Conservation (phyloP, 495 filamentous ascomycete genomes). For the Friedmanniomyces simplex region DNA sequence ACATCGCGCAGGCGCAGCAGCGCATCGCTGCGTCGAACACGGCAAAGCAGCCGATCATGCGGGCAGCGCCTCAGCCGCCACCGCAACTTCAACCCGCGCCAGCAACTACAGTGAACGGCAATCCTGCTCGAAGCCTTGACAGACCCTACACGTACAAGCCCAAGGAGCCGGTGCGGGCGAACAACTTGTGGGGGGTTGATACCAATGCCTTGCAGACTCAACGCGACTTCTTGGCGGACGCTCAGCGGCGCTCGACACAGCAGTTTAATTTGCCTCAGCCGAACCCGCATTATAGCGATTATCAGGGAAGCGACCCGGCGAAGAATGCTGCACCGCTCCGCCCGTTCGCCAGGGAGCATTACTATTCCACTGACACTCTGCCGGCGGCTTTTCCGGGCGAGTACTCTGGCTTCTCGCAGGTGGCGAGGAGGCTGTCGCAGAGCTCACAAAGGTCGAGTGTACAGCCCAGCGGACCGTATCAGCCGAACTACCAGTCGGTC, state of each 20-base stretch:
- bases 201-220: conserved; percentile 15
- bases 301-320: conserved; percentile 3
- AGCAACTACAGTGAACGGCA: not conserved
- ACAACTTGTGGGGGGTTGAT: conserved; percentile 16
- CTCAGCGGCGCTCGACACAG: conserved; percentile 9
- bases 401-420: conserved; percentile 14
- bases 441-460: conserved; percentile 1
- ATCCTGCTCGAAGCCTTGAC: conserved; percentile 2
- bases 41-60: not conserved
- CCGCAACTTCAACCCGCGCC: not conserved
- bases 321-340: conserved; percentile 4
- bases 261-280: conserved; percentile 6
- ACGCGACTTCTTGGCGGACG: conserved; percentile 12
- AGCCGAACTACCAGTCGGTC: conserved; percentile 11
- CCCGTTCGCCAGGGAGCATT: conserved; percentile 17
- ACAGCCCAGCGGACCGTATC: not conserved
- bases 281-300: not conserved
- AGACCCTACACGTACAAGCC: conserved; percentile 34
- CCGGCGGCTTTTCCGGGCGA: conserved; percentile 18
- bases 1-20: conserved; percentile 5
- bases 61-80: conserved; percentile 3
- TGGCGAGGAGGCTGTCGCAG: conserved; percentile 7
- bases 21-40: not conserved
- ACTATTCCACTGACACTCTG: conserved; percentile 18
- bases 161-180: conserved; percentile 15